Evolutionary conservation across 2,329 filamentous ascomycete genomes (phyloP).

Genomic region (Rosellinia necatrix): DNA sequence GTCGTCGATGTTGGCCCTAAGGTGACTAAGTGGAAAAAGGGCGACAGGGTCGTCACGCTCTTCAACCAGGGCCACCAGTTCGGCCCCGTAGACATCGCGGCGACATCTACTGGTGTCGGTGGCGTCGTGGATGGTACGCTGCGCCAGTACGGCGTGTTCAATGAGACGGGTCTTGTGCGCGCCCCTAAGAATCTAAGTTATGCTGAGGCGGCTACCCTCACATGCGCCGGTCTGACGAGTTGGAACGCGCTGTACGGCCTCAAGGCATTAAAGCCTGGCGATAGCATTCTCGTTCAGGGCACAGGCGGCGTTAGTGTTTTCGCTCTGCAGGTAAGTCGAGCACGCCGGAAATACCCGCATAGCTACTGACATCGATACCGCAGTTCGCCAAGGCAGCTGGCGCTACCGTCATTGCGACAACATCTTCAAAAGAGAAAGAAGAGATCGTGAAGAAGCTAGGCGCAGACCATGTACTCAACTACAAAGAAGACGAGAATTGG

Average conservation of each 20-base stretch:
- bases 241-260: conserved; percentile 70
- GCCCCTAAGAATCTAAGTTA: conserved; percentile 60
- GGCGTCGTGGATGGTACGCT: conserved; percentile 71
- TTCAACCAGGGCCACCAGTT: conserved; percentile 62
- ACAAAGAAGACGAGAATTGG: conserved; percentile 52
- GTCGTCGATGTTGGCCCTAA: conserved; percentile 56
- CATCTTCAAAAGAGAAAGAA: conserved; percentile 51
- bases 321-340: conserved; percentile 53
- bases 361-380: background rate
- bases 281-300: conserved; percentile 69
- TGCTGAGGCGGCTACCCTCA: conserved; percentile 60
- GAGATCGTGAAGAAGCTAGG: conserved; percentile 51
- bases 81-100: conserved; percentile 45
- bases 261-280: conserved; percentile 55
- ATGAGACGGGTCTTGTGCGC: conserved; percentile 69
- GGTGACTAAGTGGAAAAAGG: conserved; percentile 53
- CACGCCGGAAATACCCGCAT: background rate
- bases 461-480: conserved; percentile 56
- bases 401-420: conserved; percentile 55
- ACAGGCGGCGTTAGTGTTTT: conserved; percentile 72
- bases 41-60: conserved; percentile 62
- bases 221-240: conserved; percentile 65
- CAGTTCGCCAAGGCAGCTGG: conserved; percentile 56
- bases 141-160: conserved; percentile 68
- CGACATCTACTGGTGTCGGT: conserved; percentile 63